Conservation (phyloP, 345 rosid genomes). For the Syzygium aqueum region DNA sequence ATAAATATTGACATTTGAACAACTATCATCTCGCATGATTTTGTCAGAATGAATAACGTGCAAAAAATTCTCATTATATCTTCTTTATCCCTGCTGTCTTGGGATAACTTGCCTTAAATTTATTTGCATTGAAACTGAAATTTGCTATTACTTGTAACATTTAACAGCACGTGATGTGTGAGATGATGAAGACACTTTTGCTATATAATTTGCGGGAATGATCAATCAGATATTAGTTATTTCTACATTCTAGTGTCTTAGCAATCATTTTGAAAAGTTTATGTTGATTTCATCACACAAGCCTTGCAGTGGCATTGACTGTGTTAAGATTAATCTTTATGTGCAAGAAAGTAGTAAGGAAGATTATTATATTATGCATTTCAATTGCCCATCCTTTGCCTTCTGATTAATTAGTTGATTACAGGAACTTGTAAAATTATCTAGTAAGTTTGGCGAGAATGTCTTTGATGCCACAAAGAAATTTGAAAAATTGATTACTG, state of each 20-base stretch:
- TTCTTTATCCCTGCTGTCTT: not conserved
- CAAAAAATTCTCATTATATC: no score
- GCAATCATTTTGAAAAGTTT: no score
- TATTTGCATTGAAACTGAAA: not conserved
- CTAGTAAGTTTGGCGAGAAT: constrained; percentile 73
- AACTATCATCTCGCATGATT: not conserved
- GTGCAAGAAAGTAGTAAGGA: not conserved
- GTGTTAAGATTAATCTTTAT: not conserved
- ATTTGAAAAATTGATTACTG: constrained; percentile 70
- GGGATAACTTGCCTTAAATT: not conserved
- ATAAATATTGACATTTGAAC: not conserved
- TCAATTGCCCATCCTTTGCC: not conserved
- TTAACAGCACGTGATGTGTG: not conserved
- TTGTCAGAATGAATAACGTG: not conserved
- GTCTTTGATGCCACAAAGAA: constrained; percentile 87
- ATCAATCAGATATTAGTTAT: no score
- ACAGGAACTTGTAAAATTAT: constrained; percentile 69
- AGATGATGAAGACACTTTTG: not conserved
- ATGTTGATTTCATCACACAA: not conserved
- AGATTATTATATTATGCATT: not conserved
- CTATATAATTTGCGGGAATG: no score
- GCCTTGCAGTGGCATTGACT: not conserved
- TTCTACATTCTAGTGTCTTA: no score
- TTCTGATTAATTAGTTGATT: not conserved
- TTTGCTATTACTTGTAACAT: not conserved